Base-by-base conservation (phyloP, 2,329 filamentous ascomycete species). In the Fusarium pseudocircinatum region DNA sequence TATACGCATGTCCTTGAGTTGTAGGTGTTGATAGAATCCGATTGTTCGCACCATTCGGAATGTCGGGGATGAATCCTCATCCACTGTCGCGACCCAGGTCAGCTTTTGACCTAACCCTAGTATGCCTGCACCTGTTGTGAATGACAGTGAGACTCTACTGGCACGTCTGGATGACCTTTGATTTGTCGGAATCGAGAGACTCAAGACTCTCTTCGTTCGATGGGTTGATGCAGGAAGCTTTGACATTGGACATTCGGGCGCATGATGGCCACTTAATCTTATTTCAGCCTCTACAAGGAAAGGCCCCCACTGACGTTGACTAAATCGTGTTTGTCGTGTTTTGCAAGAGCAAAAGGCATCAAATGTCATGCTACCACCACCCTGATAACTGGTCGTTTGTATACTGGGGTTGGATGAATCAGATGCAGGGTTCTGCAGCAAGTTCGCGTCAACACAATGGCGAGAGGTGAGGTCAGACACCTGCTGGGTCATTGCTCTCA, bases 91-190 rank as follows among this genome's bases (percentile, higher is more conserved):
- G 14, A 22, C 0, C 32, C 49, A 52, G 4, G 12, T 0, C 13
- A 52, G 0, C 2, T 0, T 36, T 11, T 52, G 49, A 0, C n/a
- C 6, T 0, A 24, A 1, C 0, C n/a, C 49, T 8, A 52, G 4
- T 26, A 36, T 15, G 1, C 32, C 18, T 22, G 14, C 24, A 22
- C 49, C 32, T 9, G 32, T 37, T 22, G 32, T 53, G 5, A 26
- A 37, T 0, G 24, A 26, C 0, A 28, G 0, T 0, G 32, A 37
- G 13, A 26, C 7, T 13, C 0, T 16, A 9, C 12, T 36, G 1
- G 30, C 47, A 9, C 4, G 13, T 15, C 30, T 6, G 30, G n/a
- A 36, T 4, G 2, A 5, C 0, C 8, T 4, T 24, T 11, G 6
- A 8, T 4, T 1, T 6, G n/a, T 36, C 0, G 32, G 32, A 0